Percentiles rank a stretch among this genome's conserved stretches.
Conservation (phyloP, 495 filamentous ascomycete species). For the Penicillium goetzii region DNA sequence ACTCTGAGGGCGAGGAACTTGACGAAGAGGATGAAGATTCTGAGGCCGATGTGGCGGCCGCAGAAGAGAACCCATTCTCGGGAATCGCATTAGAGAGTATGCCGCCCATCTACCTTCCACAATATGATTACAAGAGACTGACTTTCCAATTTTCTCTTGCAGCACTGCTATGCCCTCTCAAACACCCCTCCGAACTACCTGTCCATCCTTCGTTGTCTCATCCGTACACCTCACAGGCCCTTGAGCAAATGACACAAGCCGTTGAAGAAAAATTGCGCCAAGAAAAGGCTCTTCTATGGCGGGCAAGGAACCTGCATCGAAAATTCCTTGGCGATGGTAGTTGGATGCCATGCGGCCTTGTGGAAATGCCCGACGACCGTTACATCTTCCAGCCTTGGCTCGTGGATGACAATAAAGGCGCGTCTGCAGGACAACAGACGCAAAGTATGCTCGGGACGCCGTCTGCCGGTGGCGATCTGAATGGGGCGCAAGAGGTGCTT, state of each 20-base stretch:
- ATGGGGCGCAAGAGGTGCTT: constrained; percentile 13
- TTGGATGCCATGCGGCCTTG: constrained; percentile 72
- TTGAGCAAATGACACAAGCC: constrained; percentile 77
- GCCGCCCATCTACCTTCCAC: constrained; percentile 7
- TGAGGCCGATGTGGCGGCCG: constrained; percentile 67
- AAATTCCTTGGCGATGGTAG: constrained; percentile 77
- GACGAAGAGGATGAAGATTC: constrained; percentile 76
- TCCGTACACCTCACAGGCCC: constrained; percentile 77
- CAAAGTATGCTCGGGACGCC: constrained; percentile 20
- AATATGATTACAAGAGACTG: constrained; percentile 7
- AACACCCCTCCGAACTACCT: constrained; percentile 81
- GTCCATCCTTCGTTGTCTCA: constrained; percentile 81
- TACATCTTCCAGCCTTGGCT: constrained; percentile 47
- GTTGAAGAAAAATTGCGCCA: constrained; percentile 72
- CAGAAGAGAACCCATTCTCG: constrained; percentile 82
- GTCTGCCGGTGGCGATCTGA: constrained; percentile 11
- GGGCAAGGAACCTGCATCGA: constrained; percentile 75
- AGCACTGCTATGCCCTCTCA: constrained; percentile 89
- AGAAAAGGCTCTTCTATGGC: constrained; percentile 75
- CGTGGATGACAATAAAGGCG: constrained; percentile 21
- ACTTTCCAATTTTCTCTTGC: constrained; percentile 16
- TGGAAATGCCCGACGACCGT: constrained; percentile 42
- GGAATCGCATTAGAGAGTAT: constrained; percentile 81
- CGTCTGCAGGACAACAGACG: constrained; percentile 25
- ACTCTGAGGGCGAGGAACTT: constrained; percentile 85